A percentile compares a stretch with the other conserved stretches of the same genome.
phyloP scores from a whole-genome alignment of 495 filamentous ascomycete species.

The Chaetomium cochliodes region DNA sequence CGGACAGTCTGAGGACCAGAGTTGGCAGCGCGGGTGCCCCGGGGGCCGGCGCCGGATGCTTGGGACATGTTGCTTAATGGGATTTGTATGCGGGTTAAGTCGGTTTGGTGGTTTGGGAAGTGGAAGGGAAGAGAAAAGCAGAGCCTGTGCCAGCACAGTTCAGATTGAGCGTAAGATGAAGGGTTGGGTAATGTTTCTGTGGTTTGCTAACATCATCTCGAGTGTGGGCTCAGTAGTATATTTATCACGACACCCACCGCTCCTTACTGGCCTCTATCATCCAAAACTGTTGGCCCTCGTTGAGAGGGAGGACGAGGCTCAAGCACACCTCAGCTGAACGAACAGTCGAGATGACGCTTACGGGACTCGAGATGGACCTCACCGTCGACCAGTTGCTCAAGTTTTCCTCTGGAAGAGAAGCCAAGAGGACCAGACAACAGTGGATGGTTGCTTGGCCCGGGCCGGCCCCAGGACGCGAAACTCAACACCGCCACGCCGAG shows the following conservation, averaged over 20 bases:
- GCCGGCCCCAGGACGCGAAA: no score
- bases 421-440: no score
- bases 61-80: neutral
- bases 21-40: neutral
- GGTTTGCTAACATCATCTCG: neutral
- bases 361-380: neutral
- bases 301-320: neutral
- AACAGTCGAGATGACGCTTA: neutral
- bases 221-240: neutral
- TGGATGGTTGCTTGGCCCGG: no score
- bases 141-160: slow-evolving; percentile 1
- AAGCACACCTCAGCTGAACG: neutral
- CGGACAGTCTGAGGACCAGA: neutral
- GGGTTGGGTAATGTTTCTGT: neutral
- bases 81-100: neutral
- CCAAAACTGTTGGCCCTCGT: neutral
- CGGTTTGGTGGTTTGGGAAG: no score
- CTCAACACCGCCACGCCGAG: no score
- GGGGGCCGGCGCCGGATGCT: neutral
- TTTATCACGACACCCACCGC: neutral
- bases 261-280: neutral
- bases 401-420: no score
- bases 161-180: neutral
- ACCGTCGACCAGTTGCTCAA: neutral
- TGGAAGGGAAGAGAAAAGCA: neutral